phyloP scores from a whole-genome alignment of 2,329 filamentous ascomycete species.

The Fusarium albidum region DNA sequence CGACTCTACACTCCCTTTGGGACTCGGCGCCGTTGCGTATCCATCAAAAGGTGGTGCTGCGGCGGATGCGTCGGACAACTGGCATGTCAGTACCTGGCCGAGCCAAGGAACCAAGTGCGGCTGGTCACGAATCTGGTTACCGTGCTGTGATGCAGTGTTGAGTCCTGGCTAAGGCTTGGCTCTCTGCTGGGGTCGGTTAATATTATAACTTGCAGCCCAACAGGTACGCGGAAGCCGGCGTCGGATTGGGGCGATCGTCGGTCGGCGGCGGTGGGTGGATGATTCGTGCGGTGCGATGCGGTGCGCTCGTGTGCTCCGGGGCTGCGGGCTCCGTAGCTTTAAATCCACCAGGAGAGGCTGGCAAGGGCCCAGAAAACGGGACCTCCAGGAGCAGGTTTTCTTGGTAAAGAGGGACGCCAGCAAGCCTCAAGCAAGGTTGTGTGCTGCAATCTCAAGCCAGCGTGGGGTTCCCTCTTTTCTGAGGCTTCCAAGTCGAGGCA shows the following conservation, averaged over 20 bases:
- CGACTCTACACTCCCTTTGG: slow-evolving; percentile 37
- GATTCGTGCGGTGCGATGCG: slow-evolving; percentile 11
- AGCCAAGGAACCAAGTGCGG: slow-evolving; percentile 32
- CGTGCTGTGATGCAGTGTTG: slow-evolving; percentile 22
- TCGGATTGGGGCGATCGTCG: slow-evolving; percentile 25
- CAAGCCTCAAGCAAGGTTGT: slow-evolving; percentile 33
- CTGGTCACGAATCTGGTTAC: slow-evolving; percentile 25
- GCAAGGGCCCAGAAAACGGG: slow-evolving; percentile 30
- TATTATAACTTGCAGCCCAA: slow-evolving; percentile 7
- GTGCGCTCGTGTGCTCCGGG: slow-evolving; percentile 4
- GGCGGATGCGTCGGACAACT: slow-evolving; percentile 41
- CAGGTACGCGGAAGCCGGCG: slow-evolving; percentile 28
- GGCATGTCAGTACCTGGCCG: slow-evolving; percentile 35
- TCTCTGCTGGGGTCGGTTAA: slow-evolving; percentile 27
- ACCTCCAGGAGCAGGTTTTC: slow-evolving; percentile 38
- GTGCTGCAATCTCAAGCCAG: slow-evolving; percentile 24
- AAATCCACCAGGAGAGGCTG: slow-evolving; percentile 33
- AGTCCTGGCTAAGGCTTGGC: slow-evolving; percentile 21
- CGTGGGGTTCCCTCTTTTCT: slow-evolving; percentile 28
- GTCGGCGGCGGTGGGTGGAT: slow-evolving; percentile 20
- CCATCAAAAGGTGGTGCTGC: slow-evolving; percentile 39
- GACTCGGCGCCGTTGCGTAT: slow-evolving; percentile 35
- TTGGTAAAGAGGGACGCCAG: slow-evolving; percentile 34
- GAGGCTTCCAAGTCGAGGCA: slow-evolving; percentile 19
- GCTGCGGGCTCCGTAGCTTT: slow-evolving; percentile 33